A percentile compares a stretch with the other conserved stretches of the same genome.
phyloP scores from a whole-genome alignment of 345 rosid species.

The Eucalyptus cladocalyx region DNA sequence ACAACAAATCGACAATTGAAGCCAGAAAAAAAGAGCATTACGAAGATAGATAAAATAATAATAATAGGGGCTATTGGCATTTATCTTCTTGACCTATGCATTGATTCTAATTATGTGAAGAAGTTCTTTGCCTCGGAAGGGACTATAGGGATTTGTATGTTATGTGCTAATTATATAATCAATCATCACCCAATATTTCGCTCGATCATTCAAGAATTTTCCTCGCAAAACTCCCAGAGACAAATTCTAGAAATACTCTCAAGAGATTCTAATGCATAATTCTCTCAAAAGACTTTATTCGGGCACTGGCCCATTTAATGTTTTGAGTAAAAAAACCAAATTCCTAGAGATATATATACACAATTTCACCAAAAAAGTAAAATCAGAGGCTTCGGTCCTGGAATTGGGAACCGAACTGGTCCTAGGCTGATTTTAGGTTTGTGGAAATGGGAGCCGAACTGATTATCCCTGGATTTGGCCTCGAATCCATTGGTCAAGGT shows the following conservation, averaged over 20 bases:
- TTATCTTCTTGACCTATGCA: neutral
- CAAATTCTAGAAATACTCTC: neutral
- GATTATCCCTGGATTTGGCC: neutral
- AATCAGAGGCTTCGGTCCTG: rapidly evolving
- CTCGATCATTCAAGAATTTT: neutral
- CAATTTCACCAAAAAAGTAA: neutral
- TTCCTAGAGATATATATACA: neutral
- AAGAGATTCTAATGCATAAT: neutral
- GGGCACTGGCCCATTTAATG: neutral
- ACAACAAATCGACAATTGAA: neutral
- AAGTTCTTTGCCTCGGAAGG: neutral
- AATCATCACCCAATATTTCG: neutral
- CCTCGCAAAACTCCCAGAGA: neutral
- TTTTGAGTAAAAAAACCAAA: neutral
- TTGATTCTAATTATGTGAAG: neutral
- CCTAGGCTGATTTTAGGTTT: neutral
- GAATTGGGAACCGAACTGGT: rapidly evolving
- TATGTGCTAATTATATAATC: neutral
- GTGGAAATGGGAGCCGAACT: neutral
- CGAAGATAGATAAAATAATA: neutral
- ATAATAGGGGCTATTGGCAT: neutral
- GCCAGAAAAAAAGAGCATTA: neutral
- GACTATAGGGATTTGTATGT: neutral
- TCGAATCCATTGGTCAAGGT: neutral
- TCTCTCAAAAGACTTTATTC: neutral